Base-by-base conservation (phyloP, 2,329 filamentous ascomycete species). In the Biscogniauxia sp. region DNA sequence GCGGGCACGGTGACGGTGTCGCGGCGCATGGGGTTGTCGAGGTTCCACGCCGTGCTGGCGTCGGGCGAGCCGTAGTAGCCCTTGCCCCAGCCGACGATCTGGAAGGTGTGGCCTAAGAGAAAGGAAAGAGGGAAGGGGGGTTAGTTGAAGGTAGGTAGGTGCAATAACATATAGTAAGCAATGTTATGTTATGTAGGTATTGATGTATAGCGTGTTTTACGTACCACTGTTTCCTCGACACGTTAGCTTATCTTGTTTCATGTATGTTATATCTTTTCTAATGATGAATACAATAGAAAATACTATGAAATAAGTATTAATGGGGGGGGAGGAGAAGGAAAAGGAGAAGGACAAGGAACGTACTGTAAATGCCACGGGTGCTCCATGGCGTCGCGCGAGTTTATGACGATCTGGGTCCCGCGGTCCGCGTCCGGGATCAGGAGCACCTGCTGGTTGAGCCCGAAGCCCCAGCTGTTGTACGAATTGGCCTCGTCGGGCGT, bases 1-100 rank as follows among this genome's bases (percentile, higher is more conserved):
- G 76, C 70, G 6, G 76, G 77, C 1, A 85, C 69, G 5, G 82
- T 74, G 53, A 83, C 77, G 0, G 80, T 81, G 63, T 85, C 83
- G 32, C 83, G 73, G 11, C 82, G 74, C 69, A 81, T 76, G 1
- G 83, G 82, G 68, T 85, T 85, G 3, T 62, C 65, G 2, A 78
- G 68, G 59, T 80, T 79, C 68, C 75, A 77, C 0, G 68, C 72
- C 20, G 71, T 74, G 28, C 7, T 7, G 28, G 4, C 11, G 11
- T 52, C 20, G 20, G 15, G 11, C 28, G 56, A 23, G 56, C 70
- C 72, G 66, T 69, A 77, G 59, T 60, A 62, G 32, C 75, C 75
- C 1, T 56, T 56, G 53, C 75, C 75, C 75, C 75, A 78, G 61
- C 73, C 76, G 51, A 77, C 75, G 53, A 77, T 62, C 61, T 77